Base-by-base conservation (phyloP, 495 filamentous ascomycete species). In the Talaromyces ruber region DNA sequence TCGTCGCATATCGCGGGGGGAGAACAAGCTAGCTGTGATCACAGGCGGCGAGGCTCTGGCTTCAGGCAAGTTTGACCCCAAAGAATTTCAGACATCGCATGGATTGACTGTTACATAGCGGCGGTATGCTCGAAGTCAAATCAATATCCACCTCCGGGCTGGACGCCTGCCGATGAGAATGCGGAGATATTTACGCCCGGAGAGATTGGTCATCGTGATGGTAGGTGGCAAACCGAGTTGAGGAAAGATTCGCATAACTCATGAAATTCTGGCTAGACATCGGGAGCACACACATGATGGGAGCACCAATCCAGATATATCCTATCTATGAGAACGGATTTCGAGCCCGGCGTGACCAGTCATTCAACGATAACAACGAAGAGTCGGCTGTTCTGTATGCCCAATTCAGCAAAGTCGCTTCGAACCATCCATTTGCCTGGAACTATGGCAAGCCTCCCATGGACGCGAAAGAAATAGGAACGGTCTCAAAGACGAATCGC, bases 1-100 rank as follows among this genome's bases (percentile, higher is more conserved):
- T n/a, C 64, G 78, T 22, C 69, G 79, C 50, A 72, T 84, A 28
- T 69, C 77, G 2, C 64, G 64, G 37, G 77, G 77, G 21, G 71
- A 83, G 60, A 74, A 65, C 51, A 79, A 72, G 58, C 78, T 82
- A 14, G 78, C 79, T 3, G 63, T 84, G 21, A 61, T 86, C n/a
- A 80, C 78, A 4, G 83, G 82, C 9, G 83, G 79, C 6, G 83
- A 86, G 64, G 80, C 83, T 58, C 65, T 84, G 61, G 82, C 81
- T 30, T 82, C 79, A 6, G 68, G 82, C 82, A 69, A 52, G 72
- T 67, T 26, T 45, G 11, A 50, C 1, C 29, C 56, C n/a, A 25
- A 24, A 43, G 18, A 2, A 2, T 3, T 8, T 43, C 14, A 26
- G 16, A 26, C 14, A 3, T 47, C 12, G 24, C 21, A 43, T 72